These are phyloP conservation scores for Penicillium sp. DNA, from an alignment of 2,329 filamentous ascomycete genomes.

Conservation along the genomic window DNA sequence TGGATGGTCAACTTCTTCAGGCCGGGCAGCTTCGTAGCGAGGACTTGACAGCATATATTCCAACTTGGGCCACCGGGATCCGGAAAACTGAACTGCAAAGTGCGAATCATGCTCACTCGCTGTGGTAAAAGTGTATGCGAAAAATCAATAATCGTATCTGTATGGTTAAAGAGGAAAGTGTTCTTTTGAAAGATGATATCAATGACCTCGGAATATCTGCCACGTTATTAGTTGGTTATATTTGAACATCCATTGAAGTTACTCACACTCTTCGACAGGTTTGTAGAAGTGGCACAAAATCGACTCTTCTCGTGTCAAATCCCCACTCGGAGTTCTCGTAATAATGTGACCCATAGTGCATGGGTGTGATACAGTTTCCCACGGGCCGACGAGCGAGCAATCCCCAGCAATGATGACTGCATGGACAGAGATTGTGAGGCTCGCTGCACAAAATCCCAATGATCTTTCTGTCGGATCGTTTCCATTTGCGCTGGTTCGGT, in stretches of 20 bases:
- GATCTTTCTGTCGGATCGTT: not conserved
- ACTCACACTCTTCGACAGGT: not conserved
- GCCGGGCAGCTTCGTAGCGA: not conserved
- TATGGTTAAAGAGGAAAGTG: not conserved
- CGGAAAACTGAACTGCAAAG: not conserved
- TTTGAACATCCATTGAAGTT: not conserved
- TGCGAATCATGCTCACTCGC: not conserved
- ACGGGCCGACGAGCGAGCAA: not conserved
- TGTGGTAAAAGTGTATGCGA: not conserved
- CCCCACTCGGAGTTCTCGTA: not conserved
- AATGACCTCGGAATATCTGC: not conserved
- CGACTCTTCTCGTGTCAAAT: not conserved
- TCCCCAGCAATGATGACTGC: conserved; percentile 4
- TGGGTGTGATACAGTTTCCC: not conserved
- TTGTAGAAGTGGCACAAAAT: not conserved
- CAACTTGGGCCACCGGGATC: not conserved
- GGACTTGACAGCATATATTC: not conserved
- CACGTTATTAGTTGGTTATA: not conserved
- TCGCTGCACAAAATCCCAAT: not conserved
- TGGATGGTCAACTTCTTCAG: not conserved
- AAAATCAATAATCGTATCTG: not conserved
- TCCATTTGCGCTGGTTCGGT: not conserved
- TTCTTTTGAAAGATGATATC: conserved; percentile 2
- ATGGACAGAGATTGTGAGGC: not conserved
- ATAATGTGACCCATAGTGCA: not conserved